Percentiles rank a stretch among this genome's conserved stretches.
Conservation (phyloP, 495 filamentous ascomycete genomes). For the Penicillium egyptiacum region DNA sequence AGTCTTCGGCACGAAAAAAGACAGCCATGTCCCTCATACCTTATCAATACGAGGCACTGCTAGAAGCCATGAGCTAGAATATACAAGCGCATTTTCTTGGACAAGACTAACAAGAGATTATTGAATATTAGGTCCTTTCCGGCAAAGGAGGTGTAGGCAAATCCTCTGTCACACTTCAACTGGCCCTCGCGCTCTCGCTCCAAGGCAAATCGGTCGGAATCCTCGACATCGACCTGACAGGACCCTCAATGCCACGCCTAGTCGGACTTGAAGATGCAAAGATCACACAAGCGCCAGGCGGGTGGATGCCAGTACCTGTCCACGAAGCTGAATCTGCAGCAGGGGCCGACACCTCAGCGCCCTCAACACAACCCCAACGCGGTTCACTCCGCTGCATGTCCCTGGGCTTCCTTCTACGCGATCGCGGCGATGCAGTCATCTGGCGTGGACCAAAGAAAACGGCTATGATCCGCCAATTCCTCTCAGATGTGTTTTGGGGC, state of each 20-base stretch:
- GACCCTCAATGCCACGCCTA: constrained; percentile 92
- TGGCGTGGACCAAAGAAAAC: constrained; percentile 99
- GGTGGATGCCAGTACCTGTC: constrained; percentile 86
- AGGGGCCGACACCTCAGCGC: constrained; percentile 5
- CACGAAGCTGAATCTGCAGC: constrained; percentile 49
- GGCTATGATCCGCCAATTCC: constrained; percentile 95
- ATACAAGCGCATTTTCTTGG: background rate
- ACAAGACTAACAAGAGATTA: constrained; percentile 1
- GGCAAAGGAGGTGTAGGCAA: constrained; percentile 98
- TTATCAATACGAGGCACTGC: constrained; percentile 45
- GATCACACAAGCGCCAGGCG: constrained; percentile 82
- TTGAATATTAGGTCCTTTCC: constrained; percentile 64
- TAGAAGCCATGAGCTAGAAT: background rate
- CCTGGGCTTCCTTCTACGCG: constrained; percentile 82
- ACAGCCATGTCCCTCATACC: constrained; percentile 15
- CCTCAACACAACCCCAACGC: constrained; percentile 18
- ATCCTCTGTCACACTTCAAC: constrained; percentile 92
- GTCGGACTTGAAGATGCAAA: constrained; percentile 85
- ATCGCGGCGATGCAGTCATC: constrained; percentile 85
- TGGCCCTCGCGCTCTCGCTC: constrained; percentile 85
- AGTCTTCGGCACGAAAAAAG: constrained; percentile 14
- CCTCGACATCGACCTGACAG: constrained; percentile 94
- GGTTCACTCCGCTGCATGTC: constrained; percentile 87
- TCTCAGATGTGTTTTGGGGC: constrained; percentile 90
- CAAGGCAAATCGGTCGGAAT: constrained; percentile 86